Base-by-base conservation (phyloP, 1,284 basidiomycete genomes). In the Somion occarium region DNA sequence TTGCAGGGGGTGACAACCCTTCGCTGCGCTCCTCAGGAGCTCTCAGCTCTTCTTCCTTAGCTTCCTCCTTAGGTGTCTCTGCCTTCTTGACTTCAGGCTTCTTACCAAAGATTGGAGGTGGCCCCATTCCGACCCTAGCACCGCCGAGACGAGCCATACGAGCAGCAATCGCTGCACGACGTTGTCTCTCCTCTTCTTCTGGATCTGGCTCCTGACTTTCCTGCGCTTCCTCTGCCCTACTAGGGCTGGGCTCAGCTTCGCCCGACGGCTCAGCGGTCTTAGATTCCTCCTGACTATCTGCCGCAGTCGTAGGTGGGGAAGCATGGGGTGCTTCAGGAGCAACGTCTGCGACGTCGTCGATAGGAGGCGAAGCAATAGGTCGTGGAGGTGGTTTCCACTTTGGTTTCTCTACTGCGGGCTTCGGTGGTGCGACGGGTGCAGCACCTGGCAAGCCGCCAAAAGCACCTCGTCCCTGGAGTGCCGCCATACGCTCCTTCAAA, bases 401-500 rank as follows among this genome's bases (percentile, higher is more conserved):
- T 0, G 88, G 87, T 61, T 83, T 88, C 57, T 87, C 86, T 20
- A 73, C 63, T 5, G 70, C 68, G 13, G 88, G 86, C 46, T 83
- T 80, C 1, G 86, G 78, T 2, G 77, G 63, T 46, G 73, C 70
- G 2, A 76, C 67, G n/a, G 74, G 70, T 25, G 64, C 53, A 3
- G 60, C 57, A n/a, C 63, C 47, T 27, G 76, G 71, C 0, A 25
- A 30, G 3, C 71, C 78, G 19, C 88, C 88, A 63, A 93, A 93
- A 9, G 76, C 88, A 19, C 86, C 85, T 45, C 74, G 79, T 3
- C 88, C 89, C 63, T 92, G 86, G 30, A 96, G 72, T 2, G 92
- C 91, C 23, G 92, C 92, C 91, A 97, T 96, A 41, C 93, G 83
- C 58, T 95, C 93, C 70, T 86, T 93, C 57, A 97, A 70, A 54